phyloP scores from a whole-genome alignment of 1,139 yeast genomes.

The Pichia sp. region DNA sequence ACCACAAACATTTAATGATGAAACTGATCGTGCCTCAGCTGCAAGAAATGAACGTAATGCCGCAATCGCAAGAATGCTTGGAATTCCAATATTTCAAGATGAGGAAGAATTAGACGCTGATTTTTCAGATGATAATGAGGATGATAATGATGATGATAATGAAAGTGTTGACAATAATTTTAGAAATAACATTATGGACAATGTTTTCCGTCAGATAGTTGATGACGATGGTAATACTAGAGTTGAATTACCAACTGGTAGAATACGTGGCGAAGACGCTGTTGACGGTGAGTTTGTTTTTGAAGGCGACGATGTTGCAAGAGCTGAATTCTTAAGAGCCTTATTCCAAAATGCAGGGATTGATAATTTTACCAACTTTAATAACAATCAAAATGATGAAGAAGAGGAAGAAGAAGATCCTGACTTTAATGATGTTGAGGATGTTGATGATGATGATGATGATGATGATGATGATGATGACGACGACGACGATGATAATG shows the following conservation, averaged over 20 bases:
- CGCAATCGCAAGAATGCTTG: background rate
- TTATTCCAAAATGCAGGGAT: slow-evolving; percentile 5
- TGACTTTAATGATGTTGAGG: background rate
- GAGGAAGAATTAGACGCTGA: background rate
- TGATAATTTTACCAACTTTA: background rate
- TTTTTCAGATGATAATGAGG: background rate
- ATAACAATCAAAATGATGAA: background rate
- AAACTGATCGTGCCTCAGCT: background rate
- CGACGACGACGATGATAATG: too few relatives aligned
- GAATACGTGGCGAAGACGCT: background rate
- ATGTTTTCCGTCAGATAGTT: background rate
- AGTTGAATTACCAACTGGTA: background rate
- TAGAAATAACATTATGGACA: slow-evolving; percentile 4
- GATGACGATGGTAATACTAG: slow-evolving; percentile 2
- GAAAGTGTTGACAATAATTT: background rate
- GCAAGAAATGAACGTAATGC: background rate
- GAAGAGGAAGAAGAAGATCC: background rate
- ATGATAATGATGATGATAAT: slow-evolving; percentile 2
- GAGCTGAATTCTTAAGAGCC: background rate
- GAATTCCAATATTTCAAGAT: background rate
- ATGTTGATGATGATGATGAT: slow-evolving; percentile 1
- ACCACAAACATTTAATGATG: background rate
- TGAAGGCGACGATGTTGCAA: background rate
- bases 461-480: background rate
- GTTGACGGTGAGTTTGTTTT: background rate